These are phyloP conservation scores for Didymella glomerata DNA, from an alignment of 2,329 filamentous ascomycete genomes.

Conservation along the genomic window DNA sequence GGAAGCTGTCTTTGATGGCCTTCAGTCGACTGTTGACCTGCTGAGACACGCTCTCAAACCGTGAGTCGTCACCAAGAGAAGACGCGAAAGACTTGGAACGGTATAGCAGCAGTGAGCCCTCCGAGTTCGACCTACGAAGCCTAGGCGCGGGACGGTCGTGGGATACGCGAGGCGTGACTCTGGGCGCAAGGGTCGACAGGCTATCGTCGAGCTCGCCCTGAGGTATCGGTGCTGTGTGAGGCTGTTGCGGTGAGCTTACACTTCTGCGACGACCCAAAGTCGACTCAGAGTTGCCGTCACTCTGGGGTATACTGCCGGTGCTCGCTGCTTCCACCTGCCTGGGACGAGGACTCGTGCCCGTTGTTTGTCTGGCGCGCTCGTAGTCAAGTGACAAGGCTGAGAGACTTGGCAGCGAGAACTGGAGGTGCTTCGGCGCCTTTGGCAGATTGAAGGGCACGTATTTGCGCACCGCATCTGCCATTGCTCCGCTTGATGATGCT, in stretches of 20 bases:
- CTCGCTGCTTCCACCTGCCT: conserved; percentile 31
- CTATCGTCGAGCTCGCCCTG: conserved; percentile 33
- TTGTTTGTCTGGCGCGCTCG: conserved; percentile 23
- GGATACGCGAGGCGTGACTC: conserved; percentile 14
- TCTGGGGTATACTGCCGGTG: conserved; percentile 28
- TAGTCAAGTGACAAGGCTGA: conserved; percentile 41
- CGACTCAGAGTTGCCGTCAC: conserved; percentile 33
- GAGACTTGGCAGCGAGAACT: conserved; percentile 49
- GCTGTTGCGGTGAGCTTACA: conserved; percentile 22
- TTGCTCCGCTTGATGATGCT: conserved; percentile 51
- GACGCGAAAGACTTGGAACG: conserved; percentile 79
- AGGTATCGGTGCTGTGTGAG: conserved; percentile 26
- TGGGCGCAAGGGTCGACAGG: conserved; percentile 26
- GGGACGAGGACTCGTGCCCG: conserved; percentile 21
- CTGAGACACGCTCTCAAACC: conserved; percentile 80
- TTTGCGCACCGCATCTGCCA: conserved; percentile 48
- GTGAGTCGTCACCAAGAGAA: conserved; percentile 82
- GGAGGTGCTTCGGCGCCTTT: conserved; percentile 48
- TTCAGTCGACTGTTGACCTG: conserved; percentile 90
- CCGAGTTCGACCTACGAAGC: conserved; percentile 72
- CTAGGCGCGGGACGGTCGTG: conserved; percentile 32
- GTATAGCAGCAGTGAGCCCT: conserved; percentile 78
- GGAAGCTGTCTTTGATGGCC: conserved; percentile 86
- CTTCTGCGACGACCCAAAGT: conserved; percentile 20
- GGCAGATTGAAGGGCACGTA: conserved; percentile 51